These are phyloP conservation scores for Chaetomium strumarium DNA, from an alignment of 2,329 filamentous ascomycete species.

Conservation along the genomic window DNA sequence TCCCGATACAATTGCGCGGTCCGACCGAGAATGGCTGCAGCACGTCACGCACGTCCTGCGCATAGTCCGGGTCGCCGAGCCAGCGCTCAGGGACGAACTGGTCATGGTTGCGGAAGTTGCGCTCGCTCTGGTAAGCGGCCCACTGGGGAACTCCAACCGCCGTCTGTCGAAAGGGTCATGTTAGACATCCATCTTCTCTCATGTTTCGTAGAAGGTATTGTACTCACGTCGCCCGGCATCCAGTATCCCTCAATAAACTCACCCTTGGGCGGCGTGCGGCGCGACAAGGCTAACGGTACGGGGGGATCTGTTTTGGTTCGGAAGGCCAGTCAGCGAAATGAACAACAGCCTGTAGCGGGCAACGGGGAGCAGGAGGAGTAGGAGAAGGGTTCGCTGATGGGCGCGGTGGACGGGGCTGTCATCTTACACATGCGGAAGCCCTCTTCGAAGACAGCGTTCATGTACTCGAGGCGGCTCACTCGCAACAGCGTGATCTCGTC, in stretches of 20 bases:
- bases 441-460: slow-evolving; percentile 36
- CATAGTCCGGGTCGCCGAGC: slow-evolving; percentile 26
- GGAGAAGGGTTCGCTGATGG: neutral
- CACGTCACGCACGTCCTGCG: slow-evolving; percentile 19
- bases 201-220: neutral
- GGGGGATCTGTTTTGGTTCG: slow-evolving; percentile 7
- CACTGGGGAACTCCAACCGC: slow-evolving; percentile 30
- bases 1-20: slow-evolving; percentile 37
- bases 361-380: neutral
- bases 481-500: slow-evolving; percentile 34
- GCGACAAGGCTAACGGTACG: slow-evolving; percentile 2
- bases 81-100: slow-evolving; percentile 34
- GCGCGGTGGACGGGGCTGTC: slow-evolving; percentile 23
- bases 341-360: neutral
- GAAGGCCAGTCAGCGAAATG: neutral
- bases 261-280: slow-evolving; percentile 16
- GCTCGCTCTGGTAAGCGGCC: slow-evolving; percentile 27
- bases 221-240: slow-evolving; percentile 19
- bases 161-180: slow-evolving; percentile 23
- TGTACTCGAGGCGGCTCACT: slow-evolving; percentile 30
- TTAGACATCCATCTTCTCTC: neutral
- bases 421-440: slow-evolving; percentile 32
- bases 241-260: slow-evolving; percentile 15
- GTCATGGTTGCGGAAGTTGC: slow-evolving; percentile 33
- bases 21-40: slow-evolving; percentile 37